A percentile compares a stretch with the other conserved stretches of the same genome.
These are phyloP conservation scores for Thielaviopsis ethacetica DNA, from an alignment of 2,329 filamentous ascomycete species.

Conservation along the genomic window DNA sequence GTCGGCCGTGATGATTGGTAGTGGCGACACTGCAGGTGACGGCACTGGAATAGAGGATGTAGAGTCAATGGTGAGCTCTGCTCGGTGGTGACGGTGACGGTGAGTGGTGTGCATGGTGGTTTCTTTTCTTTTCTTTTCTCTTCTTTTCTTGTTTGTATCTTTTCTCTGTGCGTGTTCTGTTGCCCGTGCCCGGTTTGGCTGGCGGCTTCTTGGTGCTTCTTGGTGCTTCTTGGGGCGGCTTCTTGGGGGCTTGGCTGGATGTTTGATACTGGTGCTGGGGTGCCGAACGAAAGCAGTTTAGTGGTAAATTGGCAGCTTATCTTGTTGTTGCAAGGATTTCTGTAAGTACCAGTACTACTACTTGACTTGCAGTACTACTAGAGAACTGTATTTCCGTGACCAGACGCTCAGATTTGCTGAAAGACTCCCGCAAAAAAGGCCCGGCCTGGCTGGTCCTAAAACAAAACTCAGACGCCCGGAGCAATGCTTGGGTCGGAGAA, in stretches of 20 bases:
- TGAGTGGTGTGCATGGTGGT: not conserved
- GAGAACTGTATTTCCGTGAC: too few relatives aligned
- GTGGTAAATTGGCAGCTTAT: too few relatives aligned
- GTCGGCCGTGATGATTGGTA: not conserved
- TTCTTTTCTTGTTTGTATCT: not conserved
- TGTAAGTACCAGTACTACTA: too few relatives aligned
- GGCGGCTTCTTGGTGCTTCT: too few relatives aligned
- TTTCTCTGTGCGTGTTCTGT: not conserved
- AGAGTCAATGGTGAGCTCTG: not conserved
- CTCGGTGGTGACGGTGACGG: not conserved
- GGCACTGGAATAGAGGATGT: not conserved
- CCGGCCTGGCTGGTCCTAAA: not conserved
- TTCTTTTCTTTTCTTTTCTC: not conserved
- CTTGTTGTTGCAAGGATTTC: too few relatives aligned
- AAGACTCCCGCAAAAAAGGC: not conserved
- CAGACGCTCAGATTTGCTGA: too few relatives aligned
- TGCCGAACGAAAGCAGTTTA: too few relatives aligned
- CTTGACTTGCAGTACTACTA: too few relatives aligned
- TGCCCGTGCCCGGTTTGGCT: too few relatives aligned
- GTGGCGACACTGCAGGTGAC: not conserved
- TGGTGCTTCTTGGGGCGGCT: too few relatives aligned
- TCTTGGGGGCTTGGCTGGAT: too few relatives aligned
- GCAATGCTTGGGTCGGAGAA: not conserved
- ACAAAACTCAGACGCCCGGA: not conserved
- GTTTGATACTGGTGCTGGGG: too few relatives aligned